Evolutionary conservation across 768 basidiomycete species (phyloP), one percentile per base, ranked within the genome.

Genomic region (Paxillus involutus): DNA sequence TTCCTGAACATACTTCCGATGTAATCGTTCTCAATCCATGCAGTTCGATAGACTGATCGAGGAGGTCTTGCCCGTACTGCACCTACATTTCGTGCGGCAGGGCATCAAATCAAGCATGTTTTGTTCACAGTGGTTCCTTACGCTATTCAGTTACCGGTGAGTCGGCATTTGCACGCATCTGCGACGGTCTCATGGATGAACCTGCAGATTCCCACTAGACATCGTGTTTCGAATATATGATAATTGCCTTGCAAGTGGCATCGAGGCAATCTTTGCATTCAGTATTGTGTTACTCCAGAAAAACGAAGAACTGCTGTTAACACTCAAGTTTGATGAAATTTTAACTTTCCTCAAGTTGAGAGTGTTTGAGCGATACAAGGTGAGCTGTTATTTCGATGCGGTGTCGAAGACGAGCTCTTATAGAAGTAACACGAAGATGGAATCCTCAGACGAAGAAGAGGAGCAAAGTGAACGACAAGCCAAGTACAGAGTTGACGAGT

Each of bases 51-150:
- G 95, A 29, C 73, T 98, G 46, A 74, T 97, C 42, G 97, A 99
- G 67, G 97, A 99, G 59, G 66, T 96, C 10, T 74, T 98, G 4
- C 97, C 97, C 5, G 90, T 95, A 5, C 76, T 98, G 6, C 94
- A 98, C 64, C 75, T 96, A 21, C 97, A 98, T 71, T 91, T 99
- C 64, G 72, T 96, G 30, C 84, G 95, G 30, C 91, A 97, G 71
- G 96, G 95, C 30, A 76, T 98, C 66, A 98, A 98, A 70, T 94
- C 93, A 44, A 95, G 90, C 73, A 98, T 99, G 94, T 98, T 89
- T 67, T 96, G 93, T 64, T 94, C 92, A 13, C 97, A 98, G 59
- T 99, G 97, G 97, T 98, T 98, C 71, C 77, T 99, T 67, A 98
- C 97, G 0, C 74, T 99, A 68, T 98, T 98, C 76, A 91, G 92